phyloP scores from a whole-genome alignment of 2,329 filamentous ascomycete species.

The Paecilomyces fulvus region DNA sequence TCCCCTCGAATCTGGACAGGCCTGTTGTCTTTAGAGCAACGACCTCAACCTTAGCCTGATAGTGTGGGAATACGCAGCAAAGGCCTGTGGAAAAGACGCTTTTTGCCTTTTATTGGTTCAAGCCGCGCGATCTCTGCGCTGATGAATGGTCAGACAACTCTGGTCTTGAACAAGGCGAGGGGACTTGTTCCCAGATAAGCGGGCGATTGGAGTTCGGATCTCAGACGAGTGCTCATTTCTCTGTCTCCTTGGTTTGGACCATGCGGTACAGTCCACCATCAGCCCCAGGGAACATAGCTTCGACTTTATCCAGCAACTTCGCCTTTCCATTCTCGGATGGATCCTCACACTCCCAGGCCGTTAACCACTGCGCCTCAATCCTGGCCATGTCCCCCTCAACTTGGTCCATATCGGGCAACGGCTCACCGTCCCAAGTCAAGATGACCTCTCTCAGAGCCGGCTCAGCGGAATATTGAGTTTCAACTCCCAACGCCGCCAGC shows the following conservation, averaged over 20 bases:
- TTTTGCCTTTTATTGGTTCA: not conserved
- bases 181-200: not conserved
- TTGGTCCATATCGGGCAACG: slow-evolving; percentile 24
- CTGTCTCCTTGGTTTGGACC: not conserved
- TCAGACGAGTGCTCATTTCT: not conserved
- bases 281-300: slow-evolving; percentile 19
- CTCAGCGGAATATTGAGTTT: slow-evolving; percentile 22
- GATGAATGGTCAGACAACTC: not conserved
- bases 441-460: slow-evolving; percentile 15
- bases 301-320: slow-evolving; percentile 20
- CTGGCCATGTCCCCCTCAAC: slow-evolving; percentile 18
- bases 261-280: not conserved
- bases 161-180: not conserved
- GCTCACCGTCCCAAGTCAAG: slow-evolving; percentile 30
- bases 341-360: slow-evolving; percentile 16
- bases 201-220: not conserved
- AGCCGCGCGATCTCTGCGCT: not conserved
- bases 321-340: slow-evolving; percentile 9
- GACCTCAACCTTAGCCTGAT: not conserved
- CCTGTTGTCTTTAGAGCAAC: not conserved
- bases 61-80: not conserved
- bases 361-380: slow-evolving; percentile 20
- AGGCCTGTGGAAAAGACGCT: not conserved
- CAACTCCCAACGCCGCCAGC: slow-evolving; percentile 30
- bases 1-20: not conserved